Percentiles rank a stretch among this genome's conserved stretches.
phyloP scores from a whole-genome alignment of 2,329 filamentous ascomycete species.

The Taxawa tesnikishii region DNA sequence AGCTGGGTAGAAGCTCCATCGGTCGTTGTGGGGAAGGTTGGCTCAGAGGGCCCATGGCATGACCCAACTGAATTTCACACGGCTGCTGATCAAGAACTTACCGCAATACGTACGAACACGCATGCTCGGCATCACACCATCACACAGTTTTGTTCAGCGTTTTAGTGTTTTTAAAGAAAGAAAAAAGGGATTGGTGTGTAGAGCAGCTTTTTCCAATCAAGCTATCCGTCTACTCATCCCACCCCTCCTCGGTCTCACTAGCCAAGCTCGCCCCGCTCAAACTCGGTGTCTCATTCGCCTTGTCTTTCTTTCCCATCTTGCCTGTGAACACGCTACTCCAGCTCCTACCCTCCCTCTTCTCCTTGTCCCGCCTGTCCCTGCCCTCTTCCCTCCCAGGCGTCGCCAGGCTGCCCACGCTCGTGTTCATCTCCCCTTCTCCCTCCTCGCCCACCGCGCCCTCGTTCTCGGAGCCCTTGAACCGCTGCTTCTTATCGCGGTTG shows the following conservation, averaged over 20 bases:
- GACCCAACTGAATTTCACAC: no score
- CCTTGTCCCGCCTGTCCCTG: constrained; percentile 18
- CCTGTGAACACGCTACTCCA: constrained; percentile 29
- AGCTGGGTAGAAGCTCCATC: no score
- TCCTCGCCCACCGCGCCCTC: constrained; percentile 19
- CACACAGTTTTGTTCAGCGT: no score
- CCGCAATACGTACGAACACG: no score
- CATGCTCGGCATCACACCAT: no score
- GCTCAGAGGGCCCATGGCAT: no score
- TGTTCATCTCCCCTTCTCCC: constrained; percentile 23
- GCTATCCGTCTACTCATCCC: constrained; percentile 10
- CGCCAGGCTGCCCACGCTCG: constrained; percentile 10
- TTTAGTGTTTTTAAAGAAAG: no score
- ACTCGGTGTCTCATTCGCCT: constrained; percentile 27
- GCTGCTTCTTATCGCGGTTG: constrained; percentile 21
- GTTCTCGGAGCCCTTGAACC: constrained; percentile 5
- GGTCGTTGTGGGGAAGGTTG: no score
- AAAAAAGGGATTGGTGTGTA: no score
- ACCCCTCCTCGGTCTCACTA: constrained; percentile 27
- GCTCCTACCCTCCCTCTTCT: constrained; percentile 16
- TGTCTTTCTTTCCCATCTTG: constrained; percentile 24
- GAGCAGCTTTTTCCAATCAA: no score
- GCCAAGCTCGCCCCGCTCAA: constrained; percentile 31
- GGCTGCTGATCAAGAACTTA: no score
- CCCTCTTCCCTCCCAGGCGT: constrained; percentile 9